Conservation (phyloP, 2,329 filamentous ascomycete species). For the Alternaria triticimaculans region DNA sequence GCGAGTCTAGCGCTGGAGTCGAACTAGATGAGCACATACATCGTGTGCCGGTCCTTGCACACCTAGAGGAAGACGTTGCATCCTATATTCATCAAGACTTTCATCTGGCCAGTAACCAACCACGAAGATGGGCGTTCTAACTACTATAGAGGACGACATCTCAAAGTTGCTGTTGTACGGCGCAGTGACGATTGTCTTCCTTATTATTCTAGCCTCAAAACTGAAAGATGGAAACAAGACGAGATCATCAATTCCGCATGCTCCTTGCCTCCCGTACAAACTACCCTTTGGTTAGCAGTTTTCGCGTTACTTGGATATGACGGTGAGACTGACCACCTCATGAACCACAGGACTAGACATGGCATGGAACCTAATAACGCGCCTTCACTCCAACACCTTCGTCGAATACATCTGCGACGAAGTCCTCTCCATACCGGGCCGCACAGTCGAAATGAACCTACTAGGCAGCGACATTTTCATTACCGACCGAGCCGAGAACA, state of each 20-base stretch:
- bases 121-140: constrained; percentile 2
- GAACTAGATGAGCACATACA: not conserved
- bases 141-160: not conserved
- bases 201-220: not conserved
- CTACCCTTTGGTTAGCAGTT: not conserved
- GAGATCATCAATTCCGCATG: not conserved
- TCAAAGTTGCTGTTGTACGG: not conserved
- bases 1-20: not conserved
- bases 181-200: not conserved
- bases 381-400: constrained; percentile 7
- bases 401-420: constrained; percentile 12
- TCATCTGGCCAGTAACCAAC: not conserved
- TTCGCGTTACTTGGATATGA: not conserved
- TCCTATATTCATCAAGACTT: not conserved
- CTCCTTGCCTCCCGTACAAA: constrained; percentile 6
- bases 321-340: constrained; percentile 1
- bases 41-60: not conserved
- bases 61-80: not conserved
- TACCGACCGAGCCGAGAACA: constrained; percentile 13
- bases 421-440: constrained; percentile 6
- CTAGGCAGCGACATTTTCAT: constrained; percentile 11
- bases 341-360: constrained; percentile 6
- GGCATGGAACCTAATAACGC: constrained; percentile 10
- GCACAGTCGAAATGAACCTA: constrained; percentile 12
- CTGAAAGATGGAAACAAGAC: not conserved